phyloP scores from a whole-genome alignment of 805 yeast genomes.

The Candida michaelii region DNA sequence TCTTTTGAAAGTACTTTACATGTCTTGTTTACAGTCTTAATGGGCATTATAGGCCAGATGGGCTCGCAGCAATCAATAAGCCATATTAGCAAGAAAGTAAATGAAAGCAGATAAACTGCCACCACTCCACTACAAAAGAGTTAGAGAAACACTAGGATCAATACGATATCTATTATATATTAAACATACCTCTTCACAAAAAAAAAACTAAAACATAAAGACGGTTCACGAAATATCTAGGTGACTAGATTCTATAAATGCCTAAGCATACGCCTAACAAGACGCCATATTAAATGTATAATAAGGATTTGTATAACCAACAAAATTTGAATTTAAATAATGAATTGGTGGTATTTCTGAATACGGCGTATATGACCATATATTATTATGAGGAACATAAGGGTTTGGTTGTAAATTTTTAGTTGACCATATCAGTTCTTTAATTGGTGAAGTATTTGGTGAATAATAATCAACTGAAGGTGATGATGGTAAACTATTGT shows the following conservation, averaged over 20 bases:
- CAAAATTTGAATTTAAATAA: conserved; percentile 24
- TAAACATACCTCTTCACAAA: conserved; percentile 7
- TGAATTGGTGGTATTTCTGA: conserved; percentile 22
- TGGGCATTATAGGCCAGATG: too few relatives aligned
- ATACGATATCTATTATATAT: background rate
- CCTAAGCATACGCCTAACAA: conserved; percentile 11
- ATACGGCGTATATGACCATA: conserved; percentile 28
- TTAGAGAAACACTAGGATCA: too few relatives aligned
- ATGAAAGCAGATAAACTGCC: too few relatives aligned
- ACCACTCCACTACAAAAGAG: too few relatives aligned
- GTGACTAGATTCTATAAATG: conserved; percentile 1
- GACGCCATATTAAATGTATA: conserved; percentile 34
- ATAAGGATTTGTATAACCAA: conserved; percentile 40
- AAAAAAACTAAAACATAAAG: conserved; percentile 13
- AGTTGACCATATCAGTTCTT: conserved; percentile 28
- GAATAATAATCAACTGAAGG: conserved; percentile 18
- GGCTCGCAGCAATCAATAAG: too few relatives aligned
- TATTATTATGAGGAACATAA: conserved; percentile 6
- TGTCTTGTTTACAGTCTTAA: too few relatives aligned
- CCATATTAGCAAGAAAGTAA: too few relatives aligned
- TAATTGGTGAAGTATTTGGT: conserved; percentile 18
- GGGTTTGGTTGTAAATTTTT: conserved; percentile 1
- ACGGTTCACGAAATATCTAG: conserved; percentile 5
- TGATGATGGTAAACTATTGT: conserved; percentile 20
- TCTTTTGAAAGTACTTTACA: too few relatives aligned